Evolutionary conservation across 2,329 filamentous ascomycete species (phyloP).

Genomic region (Botrytis byssoidea): DNA sequence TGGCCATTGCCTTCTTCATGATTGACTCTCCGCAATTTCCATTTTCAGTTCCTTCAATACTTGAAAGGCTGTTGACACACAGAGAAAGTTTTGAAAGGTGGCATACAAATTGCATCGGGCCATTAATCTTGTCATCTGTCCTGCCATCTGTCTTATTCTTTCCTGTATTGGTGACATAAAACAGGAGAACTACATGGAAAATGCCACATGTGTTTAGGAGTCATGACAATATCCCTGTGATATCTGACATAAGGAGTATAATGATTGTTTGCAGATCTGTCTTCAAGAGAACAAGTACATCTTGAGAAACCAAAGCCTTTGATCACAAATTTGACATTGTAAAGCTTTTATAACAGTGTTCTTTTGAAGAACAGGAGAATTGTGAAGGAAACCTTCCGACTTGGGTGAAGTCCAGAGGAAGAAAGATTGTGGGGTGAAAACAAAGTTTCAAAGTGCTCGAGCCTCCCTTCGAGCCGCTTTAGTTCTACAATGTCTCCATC

Average conservation of each 20-base stretch:
- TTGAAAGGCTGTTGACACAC: neutral
- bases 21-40: neutral
- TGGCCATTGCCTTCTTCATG: neutral
- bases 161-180: neutral
- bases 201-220: neutral
- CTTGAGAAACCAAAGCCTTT: neutral
- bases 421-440: neutral
- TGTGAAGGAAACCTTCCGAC: neutral
- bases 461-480: slow-evolving; percentile 1
- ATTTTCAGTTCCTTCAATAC: neutral
- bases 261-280: neutral
- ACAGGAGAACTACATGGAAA: neutral
- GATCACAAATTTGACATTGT: neutral
- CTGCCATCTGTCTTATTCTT: neutral
- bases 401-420: neutral
- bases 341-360: neutral
- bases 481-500: neutral
- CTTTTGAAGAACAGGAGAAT: neutral
- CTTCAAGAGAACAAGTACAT: neutral
- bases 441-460: neutral
- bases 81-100: neutral
- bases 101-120: too few relatives aligned
- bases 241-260: neutral
- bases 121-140: neutral
- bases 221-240: neutral